phyloP scores from a whole-genome alignment of 805 yeast genomes.

The Yarrowia phangngaensis region DNA sequence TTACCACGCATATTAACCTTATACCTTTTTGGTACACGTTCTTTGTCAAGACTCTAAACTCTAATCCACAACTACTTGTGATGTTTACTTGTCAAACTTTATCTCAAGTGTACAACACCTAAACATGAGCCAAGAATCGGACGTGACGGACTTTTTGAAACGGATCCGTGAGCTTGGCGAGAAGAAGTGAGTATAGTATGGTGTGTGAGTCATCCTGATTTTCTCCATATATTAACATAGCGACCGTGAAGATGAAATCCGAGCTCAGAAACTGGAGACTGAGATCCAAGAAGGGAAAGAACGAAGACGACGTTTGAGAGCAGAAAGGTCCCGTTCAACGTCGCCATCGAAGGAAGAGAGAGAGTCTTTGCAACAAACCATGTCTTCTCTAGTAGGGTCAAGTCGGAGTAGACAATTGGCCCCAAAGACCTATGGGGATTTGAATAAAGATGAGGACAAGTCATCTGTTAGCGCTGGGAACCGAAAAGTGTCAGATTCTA shows the following conservation, averaged over 20 bases:
- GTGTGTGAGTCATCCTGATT: neutral
- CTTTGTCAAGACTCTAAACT: constrained; percentile 1
- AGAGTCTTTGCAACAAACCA: constrained; percentile 7
- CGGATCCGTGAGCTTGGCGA: constrained; percentile 37
- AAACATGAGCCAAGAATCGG: constrained; percentile 29
- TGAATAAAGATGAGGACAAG: neutral
- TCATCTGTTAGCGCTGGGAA: neutral
- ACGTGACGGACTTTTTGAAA: constrained; percentile 35
- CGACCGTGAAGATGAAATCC: constrained; percentile 36
- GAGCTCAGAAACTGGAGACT: constrained; percentile 35
- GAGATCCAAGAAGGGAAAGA: constrained; percentile 37
- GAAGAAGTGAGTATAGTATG: constrained; percentile 35
- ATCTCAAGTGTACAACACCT: neutral
- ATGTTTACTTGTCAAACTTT: constrained; percentile 19
- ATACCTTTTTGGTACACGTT: no score
- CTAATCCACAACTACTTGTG: neutral
- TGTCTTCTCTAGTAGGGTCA: constrained; percentile 2
- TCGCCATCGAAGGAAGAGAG: constrained; percentile 30
- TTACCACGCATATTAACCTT: no score
- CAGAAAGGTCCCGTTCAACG: constrained; percentile 29
- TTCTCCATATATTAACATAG: constrained; percentile 25
- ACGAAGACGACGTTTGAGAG: constrained; percentile 34
- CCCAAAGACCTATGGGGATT: constrained; percentile 9
- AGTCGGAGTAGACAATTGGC: constrained; percentile 5
- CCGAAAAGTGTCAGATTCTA: constrained; percentile 21